phyloP scores from a whole-genome alignment of 345 rosid species.

The Cardamine resedifolia region DNA sequence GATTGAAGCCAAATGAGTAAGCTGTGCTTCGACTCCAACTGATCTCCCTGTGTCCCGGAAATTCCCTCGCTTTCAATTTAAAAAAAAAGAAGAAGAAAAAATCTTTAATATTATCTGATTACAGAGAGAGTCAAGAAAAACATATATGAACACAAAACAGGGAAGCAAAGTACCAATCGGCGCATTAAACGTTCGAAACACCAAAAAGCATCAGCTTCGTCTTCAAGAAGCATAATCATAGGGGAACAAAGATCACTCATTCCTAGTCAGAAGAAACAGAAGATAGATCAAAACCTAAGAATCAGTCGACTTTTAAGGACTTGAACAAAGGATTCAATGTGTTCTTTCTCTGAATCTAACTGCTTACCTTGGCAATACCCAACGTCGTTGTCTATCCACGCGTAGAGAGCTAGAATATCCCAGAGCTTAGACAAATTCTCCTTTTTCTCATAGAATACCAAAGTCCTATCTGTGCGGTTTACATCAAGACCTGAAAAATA shows the following conservation, averaged over 20 bases:
- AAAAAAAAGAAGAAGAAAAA: not conserved
- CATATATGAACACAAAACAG: not conserved
- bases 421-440: constrained; percentile 88
- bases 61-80: constrained; percentile 69
- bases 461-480: constrained; percentile 85
- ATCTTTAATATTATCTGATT: not conserved
- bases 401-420: constrained; percentile 95
- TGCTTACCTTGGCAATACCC: constrained; percentile 94
- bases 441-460: constrained; percentile 90
- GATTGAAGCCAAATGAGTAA: constrained; percentile 78
- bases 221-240: constrained; percentile 89
- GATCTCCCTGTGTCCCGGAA: constrained; percentile 88
- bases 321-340: not conserved
- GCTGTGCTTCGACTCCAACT: constrained; percentile 92
- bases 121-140: constrained; percentile 1
- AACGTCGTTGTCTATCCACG: constrained; percentile 88
- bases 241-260: constrained; percentile 99
- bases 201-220: constrained; percentile 99
- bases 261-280: constrained; percentile 48
- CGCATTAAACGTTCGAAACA: constrained; percentile 98
- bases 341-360: not conserved
- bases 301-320: not conserved
- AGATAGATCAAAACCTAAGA: constrained; percentile 11
- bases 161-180: constrained; percentile 57
- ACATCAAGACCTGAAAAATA: constrained; percentile 76